These are phyloP conservation scores for Suhomyces terraborum DNA, from an alignment of 1,139 yeast species.

Conservation along the genomic window DNA sequence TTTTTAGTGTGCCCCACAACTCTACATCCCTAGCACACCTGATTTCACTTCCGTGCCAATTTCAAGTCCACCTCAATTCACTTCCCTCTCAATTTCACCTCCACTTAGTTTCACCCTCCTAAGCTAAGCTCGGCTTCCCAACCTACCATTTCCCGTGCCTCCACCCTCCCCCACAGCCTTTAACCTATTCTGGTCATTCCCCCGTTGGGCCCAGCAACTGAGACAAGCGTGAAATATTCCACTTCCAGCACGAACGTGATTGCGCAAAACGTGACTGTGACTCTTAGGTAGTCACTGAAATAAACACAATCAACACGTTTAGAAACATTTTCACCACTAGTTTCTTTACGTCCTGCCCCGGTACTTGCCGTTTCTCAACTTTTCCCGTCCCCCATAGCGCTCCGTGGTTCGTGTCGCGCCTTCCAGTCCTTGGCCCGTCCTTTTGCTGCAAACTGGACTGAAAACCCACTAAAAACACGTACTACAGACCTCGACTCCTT, in stretches of 20 bases:
- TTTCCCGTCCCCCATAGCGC: too few relatives aligned
- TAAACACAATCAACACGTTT: constrained; percentile 5
- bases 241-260: constrained; percentile 8
- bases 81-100: too few relatives aligned
- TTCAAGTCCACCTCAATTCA: too few relatives aligned
- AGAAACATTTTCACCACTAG: neutral
- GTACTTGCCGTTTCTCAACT: neutral
- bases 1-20: too few relatives aligned
- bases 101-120: too few relatives aligned
- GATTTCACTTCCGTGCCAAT: neutral
- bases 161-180: constrained; percentile 2
- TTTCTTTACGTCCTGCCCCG: neutral
- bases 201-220: constrained; percentile 8
- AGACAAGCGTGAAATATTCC: constrained; percentile 8
- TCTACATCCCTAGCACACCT: too few relatives aligned
- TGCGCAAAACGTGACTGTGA: constrained; percentile 13
- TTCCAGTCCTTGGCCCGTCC: too few relatives aligned
- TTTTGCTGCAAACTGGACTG: too few relatives aligned
- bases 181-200: constrained; percentile 3
- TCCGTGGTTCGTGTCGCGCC: too few relatives aligned
- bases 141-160: neutral
- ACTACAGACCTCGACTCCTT: too few relatives aligned
- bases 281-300: constrained; percentile 12
- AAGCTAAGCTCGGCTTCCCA: too few relatives aligned
- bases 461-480: too few relatives aligned